Conservation (phyloP, 345 rosid species). For the Sisymbrium irio region DNA sequence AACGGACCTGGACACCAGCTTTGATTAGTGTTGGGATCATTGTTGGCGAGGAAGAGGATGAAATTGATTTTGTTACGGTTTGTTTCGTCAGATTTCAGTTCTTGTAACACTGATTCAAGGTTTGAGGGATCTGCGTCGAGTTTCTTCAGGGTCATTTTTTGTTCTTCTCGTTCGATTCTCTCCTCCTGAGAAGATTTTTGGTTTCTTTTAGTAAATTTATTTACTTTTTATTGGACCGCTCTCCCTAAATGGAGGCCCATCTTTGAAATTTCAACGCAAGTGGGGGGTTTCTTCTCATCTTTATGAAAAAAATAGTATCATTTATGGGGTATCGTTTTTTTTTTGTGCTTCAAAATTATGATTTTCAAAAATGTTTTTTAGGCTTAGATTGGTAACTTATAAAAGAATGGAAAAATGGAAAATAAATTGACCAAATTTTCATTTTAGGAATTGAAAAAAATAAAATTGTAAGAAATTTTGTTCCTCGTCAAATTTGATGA, state of each 20-base stretch:
- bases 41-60: conserved; percentile 79
- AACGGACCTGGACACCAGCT: conserved; percentile 85
- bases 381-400: no score
- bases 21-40: conserved; percentile 66
- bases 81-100: conserved; percentile 55
- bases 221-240: not conserved
- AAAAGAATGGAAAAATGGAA: no score
- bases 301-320: no score
- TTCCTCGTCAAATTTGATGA: no score
- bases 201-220: not conserved
- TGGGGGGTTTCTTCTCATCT: no score
- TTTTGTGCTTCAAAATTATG: no score
- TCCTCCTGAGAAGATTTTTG: not conserved
- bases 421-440: no score
- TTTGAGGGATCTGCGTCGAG: conserved; percentile 54
- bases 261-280: not conserved
- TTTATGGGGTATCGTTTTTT: no score
- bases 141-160: conserved; percentile 52
- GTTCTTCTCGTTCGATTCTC: not conserved
- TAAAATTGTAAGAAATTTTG: no score
- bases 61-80: conserved; percentile 51
- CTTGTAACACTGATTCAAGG: conserved; percentile 49
- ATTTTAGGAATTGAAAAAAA: no score
- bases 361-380: no score
- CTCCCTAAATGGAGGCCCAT: not conserved